Evolutionary conservation across 352 stramenopile species (phyloP), one percentile per base, ranked within the genome.

Genomic region (Phytopythium montanum): DNA sequence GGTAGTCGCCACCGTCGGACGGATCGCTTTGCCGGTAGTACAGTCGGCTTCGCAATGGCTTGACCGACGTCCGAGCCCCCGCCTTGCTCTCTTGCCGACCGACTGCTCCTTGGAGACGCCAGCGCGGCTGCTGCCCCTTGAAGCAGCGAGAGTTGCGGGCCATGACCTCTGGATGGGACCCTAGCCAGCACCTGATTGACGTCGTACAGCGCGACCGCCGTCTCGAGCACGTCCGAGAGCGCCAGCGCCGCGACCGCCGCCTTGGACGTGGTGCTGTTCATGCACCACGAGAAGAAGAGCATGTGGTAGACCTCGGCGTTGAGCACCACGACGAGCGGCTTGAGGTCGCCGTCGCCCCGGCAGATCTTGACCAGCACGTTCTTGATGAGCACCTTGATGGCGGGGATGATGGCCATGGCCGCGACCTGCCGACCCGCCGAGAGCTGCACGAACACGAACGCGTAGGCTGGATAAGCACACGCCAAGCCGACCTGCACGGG

Each of bases 231-330:
- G 33, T 72, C 61, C 12, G 62, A 52, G 4, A 62, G 29, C 54
- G 65, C 56, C n/a, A 75, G 28, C 8, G 60, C 12, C 19, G 56
- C 39, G 13, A 60, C 66, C 10, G 56, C 62, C 18, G 59, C 61
- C n/a, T 38, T 59, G 12, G 62, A 62, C 5, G 31, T 54, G 8
- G 65, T 56, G 31, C 50, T 44, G 26, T 70, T 59, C 58, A 73
- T 65, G 33, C 65, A 73, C 54, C 59, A 64, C 0, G 55, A 68
- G 2, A 73, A 33, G 31, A 66, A 76, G 6, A 76, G 48, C 12
- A 55, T 38, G 45, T 72, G 61, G 42, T 62, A 70, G n/a, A 76
- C 42, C 46, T 76, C 61, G 18, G 26, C 54, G 14, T 73, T 70
- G 23, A 76, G 45, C 23, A 70, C 49, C 38, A 73, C 69, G 21